Percentiles rank a stretch among this genome's conserved stretches.
Evolutionary conservation across 805 yeast species (phyloP).

Genomic region (Grigorovia humatica): DNA sequence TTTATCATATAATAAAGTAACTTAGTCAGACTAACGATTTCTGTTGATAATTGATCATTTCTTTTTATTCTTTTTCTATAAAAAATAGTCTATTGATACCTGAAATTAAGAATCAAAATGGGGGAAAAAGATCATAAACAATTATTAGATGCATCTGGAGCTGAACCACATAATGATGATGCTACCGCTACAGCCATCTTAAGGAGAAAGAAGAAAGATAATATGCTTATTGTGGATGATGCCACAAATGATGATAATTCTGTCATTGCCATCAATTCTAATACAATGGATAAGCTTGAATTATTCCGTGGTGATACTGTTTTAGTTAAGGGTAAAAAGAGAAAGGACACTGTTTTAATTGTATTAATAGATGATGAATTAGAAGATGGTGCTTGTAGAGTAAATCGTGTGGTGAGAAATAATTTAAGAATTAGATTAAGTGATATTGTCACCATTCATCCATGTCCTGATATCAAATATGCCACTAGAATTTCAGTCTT

Average conservation of each 20-base stretch:
- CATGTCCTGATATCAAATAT: constrained; percentile 96
- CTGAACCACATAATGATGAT: constrained; percentile 44
- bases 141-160: constrained; percentile 59
- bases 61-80: background rate
- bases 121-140: constrained; percentile 34
- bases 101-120: constrained; percentile 9
- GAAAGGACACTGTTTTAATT: constrained; percentile 93
- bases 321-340: constrained; percentile 92
- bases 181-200: constrained; percentile 94
- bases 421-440: constrained; percentile 90
- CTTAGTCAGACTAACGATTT: background rate
- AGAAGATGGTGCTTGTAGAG: constrained; percentile 88
- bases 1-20: background rate
- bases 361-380: constrained; percentile 94
- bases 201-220: constrained; percentile 95
- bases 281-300: constrained; percentile 90
- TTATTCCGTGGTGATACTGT: constrained; percentile 98
- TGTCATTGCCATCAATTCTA: constrained; percentile 86
- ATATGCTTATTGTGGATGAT: constrained; percentile 89
- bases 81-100: background rate
- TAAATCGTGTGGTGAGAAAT: constrained; percentile 93
- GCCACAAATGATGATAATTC: constrained; percentile 97
- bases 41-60: background rate
- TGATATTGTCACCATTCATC: constrained; percentile 81
- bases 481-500: constrained; percentile 89